Percentiles rank a stretch among this genome's conserved stretches.
These are phyloP conservation scores for Fraxinus pennsylvanica DNA, from an alignment of 257 asterid genomes.

Conservation along the genomic window DNA sequence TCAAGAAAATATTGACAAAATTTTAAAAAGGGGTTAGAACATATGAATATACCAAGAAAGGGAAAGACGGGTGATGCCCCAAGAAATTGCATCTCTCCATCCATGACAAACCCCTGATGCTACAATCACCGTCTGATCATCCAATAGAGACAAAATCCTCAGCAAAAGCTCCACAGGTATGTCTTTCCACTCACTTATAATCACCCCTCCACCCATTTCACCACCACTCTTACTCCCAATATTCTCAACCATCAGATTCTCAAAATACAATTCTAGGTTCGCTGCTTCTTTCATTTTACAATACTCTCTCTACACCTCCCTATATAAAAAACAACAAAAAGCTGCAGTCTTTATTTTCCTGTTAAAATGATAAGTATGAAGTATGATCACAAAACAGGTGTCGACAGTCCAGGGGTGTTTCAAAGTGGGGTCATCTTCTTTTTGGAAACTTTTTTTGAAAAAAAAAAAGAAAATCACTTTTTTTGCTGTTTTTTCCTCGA, in stretches of 20 bases:
- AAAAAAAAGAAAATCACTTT: not conserved
- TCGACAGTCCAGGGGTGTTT: slow-evolving; percentile 15
- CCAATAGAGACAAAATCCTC: slow-evolving; percentile 75
- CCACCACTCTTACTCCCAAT: slow-evolving; percentile 24
- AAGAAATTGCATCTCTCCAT: slow-evolving; percentile 92
- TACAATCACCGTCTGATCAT: slow-evolving; percentile 82
- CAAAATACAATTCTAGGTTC: slow-evolving; percentile 59
- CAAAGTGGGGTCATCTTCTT: slow-evolving; percentile 28
- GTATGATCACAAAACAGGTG: slow-evolving; percentile 35
- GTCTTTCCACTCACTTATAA: slow-evolving; percentile 84
- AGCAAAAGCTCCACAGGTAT: slow-evolving; percentile 82
- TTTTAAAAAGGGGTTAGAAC: not conserved
- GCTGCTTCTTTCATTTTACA: slow-evolving; percentile 42
- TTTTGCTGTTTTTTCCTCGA: not conserved
- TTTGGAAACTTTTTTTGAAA: not conserved
- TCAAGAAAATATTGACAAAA: not conserved
- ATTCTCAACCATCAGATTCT: slow-evolving; percentile 54
- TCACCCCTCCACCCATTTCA: slow-evolving; percentile 52
- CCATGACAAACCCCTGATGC: slow-evolving; percentile 97
- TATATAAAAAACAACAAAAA: slow-evolving; percentile 31
- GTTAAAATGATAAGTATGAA: slow-evolving; percentile 7
- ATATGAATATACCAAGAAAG: slow-evolving; percentile 66
- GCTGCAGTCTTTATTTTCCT: slow-evolving; percentile 24
- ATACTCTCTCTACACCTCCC: not conserved
- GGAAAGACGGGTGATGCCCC: slow-evolving; percentile 79